Evolutionary conservation across 768 basidiomycete species (phyloP).

Genomic region (Podaxis mareebaensis): DNA sequence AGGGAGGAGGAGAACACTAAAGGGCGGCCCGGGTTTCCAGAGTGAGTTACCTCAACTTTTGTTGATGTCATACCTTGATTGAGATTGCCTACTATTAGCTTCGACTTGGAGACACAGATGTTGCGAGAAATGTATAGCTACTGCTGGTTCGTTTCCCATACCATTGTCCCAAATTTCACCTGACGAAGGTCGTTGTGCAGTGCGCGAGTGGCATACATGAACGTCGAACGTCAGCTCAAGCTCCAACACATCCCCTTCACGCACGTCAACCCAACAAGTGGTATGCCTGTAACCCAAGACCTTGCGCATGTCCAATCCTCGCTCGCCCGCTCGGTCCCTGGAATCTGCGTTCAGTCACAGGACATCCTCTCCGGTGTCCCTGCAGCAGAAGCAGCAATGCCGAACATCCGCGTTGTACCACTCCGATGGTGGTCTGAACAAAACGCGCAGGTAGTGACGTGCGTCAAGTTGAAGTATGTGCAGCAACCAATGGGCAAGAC

Average conservation of each 20-base stretch:
- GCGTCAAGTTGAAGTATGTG: conserved; percentile 88
- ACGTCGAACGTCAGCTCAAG: conserved; percentile 87
- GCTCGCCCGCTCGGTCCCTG: conserved; percentile 76
- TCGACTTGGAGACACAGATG: conserved; percentile 71
- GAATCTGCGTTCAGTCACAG: conserved; percentile 77
- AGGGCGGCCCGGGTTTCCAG: conserved; percentile 11
- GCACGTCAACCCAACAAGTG: conserved; percentile 62
- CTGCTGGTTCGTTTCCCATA: conserved; percentile 61
- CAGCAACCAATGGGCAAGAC: conserved; percentile 83
- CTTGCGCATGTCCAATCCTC: conserved; percentile 67
- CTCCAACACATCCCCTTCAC: conserved; percentile 75
- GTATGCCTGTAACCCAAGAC: conserved; percentile 41
- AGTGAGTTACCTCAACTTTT: conserved; percentile 21
- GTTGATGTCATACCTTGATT: neutral
- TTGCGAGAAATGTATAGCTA: conserved; percentile 82
- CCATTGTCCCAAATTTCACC: neutral
- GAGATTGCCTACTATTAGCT: conserved; percentile 36
- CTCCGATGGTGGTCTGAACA: conserved; percentile 90
- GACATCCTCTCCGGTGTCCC: conserved; percentile 82
- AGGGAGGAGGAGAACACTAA: conserved; percentile 19
- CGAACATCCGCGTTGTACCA: conserved; percentile 86
- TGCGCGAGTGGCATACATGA: conserved; percentile 87
- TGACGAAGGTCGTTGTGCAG: conserved; percentile 35
- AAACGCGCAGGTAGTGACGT: conserved; percentile 75
- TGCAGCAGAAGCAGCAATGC: conserved; percentile 90